These are phyloP conservation scores for Thelonectria rubi DNA, from an alignment of 2,329 filamentous ascomycete genomes.

Conservation along the genomic window DNA sequence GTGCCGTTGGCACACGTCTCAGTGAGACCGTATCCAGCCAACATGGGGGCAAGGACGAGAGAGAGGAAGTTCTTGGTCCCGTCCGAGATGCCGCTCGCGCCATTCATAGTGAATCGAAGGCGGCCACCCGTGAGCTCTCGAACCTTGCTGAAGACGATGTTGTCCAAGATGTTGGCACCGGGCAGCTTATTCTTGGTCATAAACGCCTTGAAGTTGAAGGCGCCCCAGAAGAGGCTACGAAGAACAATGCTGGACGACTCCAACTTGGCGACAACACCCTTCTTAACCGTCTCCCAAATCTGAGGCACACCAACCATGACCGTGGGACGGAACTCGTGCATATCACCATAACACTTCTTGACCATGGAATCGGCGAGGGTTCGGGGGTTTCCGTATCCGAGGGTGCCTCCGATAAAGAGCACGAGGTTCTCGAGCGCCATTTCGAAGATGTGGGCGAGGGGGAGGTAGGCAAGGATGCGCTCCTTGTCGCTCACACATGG, in stretches of 20 bases:
- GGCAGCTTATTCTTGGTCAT: conserved; percentile 69
- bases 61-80: conserved; percentile 92
- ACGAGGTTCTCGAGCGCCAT: conserved; percentile 94
- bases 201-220: conserved; percentile 67
- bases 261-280: conserved; percentile 86
- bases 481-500: conserved; percentile 82
- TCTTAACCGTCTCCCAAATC: conserved; percentile 97
- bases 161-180: conserved; percentile 76
- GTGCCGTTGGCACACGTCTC: conserved; percentile 88
- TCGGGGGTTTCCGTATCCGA: conserved; percentile 92
- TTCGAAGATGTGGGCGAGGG: conserved; percentile 94
- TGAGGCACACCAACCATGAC: conserved; percentile 94
- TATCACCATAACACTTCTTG: conserved; percentile 91
- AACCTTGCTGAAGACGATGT: conserved; percentile 89
- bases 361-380: conserved; percentile 88
- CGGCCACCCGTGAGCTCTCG: conserved; percentile 88
- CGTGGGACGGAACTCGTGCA: conserved; percentile 89
- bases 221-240: conserved; percentile 80
- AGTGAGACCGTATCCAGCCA: conserved; percentile 91
- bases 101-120: conserved; percentile 91
- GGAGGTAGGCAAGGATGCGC: conserved; percentile 87
- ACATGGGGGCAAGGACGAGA: conserved; percentile 92
- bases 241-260: conserved; percentile 75
- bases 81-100: conserved; percentile 87
- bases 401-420: conserved; percentile 86